Evolutionary conservation across 345 rosid genomes (phyloP).

Genomic region (Lenwebbia sp.): DNA sequence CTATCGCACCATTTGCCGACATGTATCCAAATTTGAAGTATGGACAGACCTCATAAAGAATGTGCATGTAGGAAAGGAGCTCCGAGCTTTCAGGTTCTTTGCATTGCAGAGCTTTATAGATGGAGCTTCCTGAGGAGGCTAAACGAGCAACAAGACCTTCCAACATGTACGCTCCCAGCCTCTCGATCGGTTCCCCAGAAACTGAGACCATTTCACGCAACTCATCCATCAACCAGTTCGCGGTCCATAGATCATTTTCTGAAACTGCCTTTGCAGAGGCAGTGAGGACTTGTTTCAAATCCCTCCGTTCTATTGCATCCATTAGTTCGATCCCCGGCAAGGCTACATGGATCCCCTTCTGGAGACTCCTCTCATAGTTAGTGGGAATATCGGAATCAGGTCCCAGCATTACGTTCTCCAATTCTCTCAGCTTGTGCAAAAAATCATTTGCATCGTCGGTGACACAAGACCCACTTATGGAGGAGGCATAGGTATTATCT

Average conservation of each 20-base stretch:
- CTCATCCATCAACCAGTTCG: conserved; percentile 60
- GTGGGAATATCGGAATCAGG: conserved; percentile 51
- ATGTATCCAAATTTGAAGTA: conserved; percentile 91
- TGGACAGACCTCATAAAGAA: conserved; percentile 83
- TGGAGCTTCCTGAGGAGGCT: conserved; percentile 74
- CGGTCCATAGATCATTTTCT: conserved; percentile 54
- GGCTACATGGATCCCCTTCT: conserved; percentile 5
- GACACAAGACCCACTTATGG: conserved; percentile 62
- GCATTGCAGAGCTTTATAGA: conserved; percentile 56
- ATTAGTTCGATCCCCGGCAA: conserved; percentile 25
- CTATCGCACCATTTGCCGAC: conserved; percentile 95
- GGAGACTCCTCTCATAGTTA: conserved; percentile 21
- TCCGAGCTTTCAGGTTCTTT: conserved; percentile 67
- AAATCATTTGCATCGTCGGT: conserved; percentile 58
- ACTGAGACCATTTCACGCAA: conserved; percentile 74
- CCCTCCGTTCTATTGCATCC: conserved; percentile 44
- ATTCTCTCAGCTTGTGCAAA: conserved; percentile 61
- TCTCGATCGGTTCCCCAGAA: conserved; percentile 91
- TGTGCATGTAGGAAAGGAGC: conserved; percentile 63
- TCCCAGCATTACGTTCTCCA: conserved; percentile 79
- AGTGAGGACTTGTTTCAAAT: conserved; percentile 53
- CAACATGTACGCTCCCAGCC: conserved; percentile 87
- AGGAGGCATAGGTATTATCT: conserved; percentile 42
- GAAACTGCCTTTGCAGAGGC: conserved; percentile 75
- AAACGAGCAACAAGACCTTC: conserved; percentile 89